Evolutionary conservation across 371 early-diverging fungal genomes (phyloP).

Genomic region (Mucor sp.): DNA sequence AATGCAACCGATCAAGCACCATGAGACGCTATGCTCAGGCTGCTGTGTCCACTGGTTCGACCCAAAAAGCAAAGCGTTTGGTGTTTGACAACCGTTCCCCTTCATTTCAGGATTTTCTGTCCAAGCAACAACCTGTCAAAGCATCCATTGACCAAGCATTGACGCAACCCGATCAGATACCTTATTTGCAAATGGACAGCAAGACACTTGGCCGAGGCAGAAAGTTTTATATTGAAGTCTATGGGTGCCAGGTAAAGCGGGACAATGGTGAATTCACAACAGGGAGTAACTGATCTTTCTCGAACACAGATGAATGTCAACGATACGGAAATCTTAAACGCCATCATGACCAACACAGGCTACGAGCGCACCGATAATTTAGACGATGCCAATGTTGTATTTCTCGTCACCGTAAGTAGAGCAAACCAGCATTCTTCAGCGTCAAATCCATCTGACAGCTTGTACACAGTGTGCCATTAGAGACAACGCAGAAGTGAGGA

Average conservation of each 20-base stretch:
- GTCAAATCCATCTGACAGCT: no score
- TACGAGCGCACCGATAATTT: conserved; percentile 61
- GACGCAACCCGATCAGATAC: conserved; percentile 46
- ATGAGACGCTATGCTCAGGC: not conserved
- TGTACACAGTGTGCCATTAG: conserved; percentile 71
- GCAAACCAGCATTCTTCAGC: no score
- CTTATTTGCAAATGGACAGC: conserved; percentile 55
- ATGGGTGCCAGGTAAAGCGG: conserved; percentile 69
- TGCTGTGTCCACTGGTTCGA: not conserved
- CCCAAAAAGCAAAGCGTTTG: conserved; percentile 36
- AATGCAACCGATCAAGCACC: not conserved
- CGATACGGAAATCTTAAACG: conserved; percentile 80
- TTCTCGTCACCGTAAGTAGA: conserved; percentile 67
- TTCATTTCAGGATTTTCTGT: conserved; percentile 64
- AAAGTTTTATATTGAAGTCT: conserved; percentile 74
- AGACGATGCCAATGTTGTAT: conserved; percentile 69
- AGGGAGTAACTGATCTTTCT: not conserved
- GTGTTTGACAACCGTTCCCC: conserved; percentile 71
- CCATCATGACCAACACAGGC: conserved; percentile 72
- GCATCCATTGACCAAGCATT: conserved; percentile 12
- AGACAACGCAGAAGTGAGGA: conserved; percentile 77
- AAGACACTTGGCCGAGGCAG: conserved; percentile 43
- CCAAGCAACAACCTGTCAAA: conserved; percentile 14
- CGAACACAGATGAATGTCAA: conserved; percentile 70
- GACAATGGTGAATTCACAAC: no score